Conservation (phyloP, 225 moss, liverwort and hornwort genomes). For the Pseudisothecium myosuroides region DNA sequence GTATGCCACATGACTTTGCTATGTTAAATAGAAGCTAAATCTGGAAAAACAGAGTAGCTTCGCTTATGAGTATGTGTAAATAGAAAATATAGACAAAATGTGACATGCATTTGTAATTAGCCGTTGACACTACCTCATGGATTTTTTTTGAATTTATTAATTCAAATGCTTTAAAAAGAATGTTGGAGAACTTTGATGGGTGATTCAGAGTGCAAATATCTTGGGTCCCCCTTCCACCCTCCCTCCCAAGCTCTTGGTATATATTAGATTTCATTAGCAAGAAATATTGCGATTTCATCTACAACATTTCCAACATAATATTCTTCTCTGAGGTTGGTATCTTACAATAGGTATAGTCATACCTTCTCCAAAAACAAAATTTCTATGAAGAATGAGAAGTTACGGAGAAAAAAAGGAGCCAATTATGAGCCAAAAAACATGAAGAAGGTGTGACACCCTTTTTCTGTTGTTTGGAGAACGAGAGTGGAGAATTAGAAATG, state of each 20-base stretch:
- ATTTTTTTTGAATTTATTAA: neutral
- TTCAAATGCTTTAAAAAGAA: neutral
- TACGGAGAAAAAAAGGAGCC: too few species aligned
- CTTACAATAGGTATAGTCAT: too few species aligned
- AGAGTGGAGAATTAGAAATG: too few species aligned
- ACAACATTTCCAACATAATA: neutral
- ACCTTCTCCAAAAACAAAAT: too few species aligned
- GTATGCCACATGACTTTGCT: neutral
- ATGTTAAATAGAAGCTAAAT: neutral
- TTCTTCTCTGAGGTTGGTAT: neutral
- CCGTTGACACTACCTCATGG: accelerated
- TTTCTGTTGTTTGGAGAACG: too few species aligned
- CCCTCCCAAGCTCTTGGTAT: neutral
- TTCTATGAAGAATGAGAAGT: too few species aligned
- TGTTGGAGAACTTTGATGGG: neutral
- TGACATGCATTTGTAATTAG: neutral
- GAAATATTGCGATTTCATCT: neutral
- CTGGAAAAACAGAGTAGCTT: neutral
- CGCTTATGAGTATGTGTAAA: neutral
- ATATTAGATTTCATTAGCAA: neutral
- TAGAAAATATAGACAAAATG: neutral
- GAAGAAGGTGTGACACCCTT: too few species aligned
- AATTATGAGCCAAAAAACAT: too few species aligned
- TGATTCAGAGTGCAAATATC: neutral
- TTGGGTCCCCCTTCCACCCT: accelerated